Conservation (phyloP, 108 stramenopile species). For the Pseudonitzschia pungens region DNA sequence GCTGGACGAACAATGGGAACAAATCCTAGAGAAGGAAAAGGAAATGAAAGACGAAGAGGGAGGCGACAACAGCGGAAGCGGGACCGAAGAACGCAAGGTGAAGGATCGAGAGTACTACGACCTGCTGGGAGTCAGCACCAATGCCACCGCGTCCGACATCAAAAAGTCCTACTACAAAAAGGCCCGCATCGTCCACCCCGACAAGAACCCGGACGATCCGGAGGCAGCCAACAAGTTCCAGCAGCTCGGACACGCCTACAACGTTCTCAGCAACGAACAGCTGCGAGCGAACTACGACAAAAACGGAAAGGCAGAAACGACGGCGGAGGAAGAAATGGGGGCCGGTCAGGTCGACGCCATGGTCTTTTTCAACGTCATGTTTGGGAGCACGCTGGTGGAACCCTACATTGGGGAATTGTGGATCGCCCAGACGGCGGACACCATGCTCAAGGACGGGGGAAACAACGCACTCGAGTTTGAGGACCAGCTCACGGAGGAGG, state of each 20-base stretch:
- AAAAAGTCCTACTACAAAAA: conserved; percentile 92
- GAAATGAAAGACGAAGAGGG: background rate
- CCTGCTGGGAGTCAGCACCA: conserved; percentile 73
- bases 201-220: conserved; percentile 85
- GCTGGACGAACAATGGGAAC: conserved; percentile 44
- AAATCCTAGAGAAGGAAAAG: conserved; percentile 36
- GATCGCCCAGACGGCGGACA: conserved; percentile 84
- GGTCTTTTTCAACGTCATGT: conserved; percentile 88
- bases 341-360: conserved; percentile 69
- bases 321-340: conserved; percentile 36
- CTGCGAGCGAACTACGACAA: conserved; percentile 79
- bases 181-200: conserved; percentile 82
- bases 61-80: background rate
- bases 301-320: conserved; percentile 63
- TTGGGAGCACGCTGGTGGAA: conserved; percentile 78
- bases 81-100: conserved; percentile 48
- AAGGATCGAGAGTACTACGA: conserved; percentile 88
- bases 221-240: conserved; percentile 86
- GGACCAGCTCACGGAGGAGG: conserved; percentile 12
- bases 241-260: conserved; percentile 86
- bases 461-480: background rate
- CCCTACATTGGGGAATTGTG: conserved; percentile 83
- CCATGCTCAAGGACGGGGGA: conserved; percentile 58
- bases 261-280: conserved; percentile 77
- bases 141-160: conserved; percentile 73